phyloP scores from a whole-genome alignment of 2,329 filamentous ascomycete genomes.

The Fusarium clavum region DNA sequence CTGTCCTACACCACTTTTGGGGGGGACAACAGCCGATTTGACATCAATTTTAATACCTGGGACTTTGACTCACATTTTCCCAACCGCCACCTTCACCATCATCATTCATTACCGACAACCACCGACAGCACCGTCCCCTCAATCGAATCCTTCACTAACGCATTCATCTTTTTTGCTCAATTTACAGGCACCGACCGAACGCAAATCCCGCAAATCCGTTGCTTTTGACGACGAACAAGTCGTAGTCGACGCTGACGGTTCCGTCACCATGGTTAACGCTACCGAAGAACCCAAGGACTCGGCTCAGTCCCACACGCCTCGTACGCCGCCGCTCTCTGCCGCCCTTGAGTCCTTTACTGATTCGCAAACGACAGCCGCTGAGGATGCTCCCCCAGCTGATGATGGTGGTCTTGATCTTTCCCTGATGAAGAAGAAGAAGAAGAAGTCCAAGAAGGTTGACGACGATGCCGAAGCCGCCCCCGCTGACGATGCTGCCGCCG shows the following conservation, averaged over 20 bases:
- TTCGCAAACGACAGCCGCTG: constrained; percentile 56
- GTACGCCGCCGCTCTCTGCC: constrained; percentile 71
- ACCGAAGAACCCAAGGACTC: constrained; percentile 81
- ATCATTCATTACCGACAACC: constrained; percentile 12
- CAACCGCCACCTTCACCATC: constrained; percentile 40
- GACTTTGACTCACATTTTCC: constrained; percentile 48
- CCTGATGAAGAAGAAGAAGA: constrained; percentile 87
- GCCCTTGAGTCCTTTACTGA: constrained; percentile 68
- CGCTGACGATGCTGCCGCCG: constrained; percentile 50
- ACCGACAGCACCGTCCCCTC: constrained; percentile 15
- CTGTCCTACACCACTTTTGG: constrained; percentile 40
- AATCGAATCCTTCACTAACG: constrained; percentile 28
- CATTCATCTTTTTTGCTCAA: constrained; percentile 29
- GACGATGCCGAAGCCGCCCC: constrained; percentile 58
- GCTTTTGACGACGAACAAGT: constrained; percentile 89
- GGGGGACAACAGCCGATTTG: constrained; percentile 32
- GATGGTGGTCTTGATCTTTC: constrained; percentile 68
- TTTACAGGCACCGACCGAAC: constrained; percentile 56
- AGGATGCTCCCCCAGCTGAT: constrained; percentile 59
- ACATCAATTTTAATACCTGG: constrained; percentile 32
- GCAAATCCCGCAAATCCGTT: constrained; percentile 90
- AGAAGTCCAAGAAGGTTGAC: constrained; percentile 58
- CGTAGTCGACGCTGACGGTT: constrained; percentile 90
- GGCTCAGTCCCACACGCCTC: constrained; percentile 80
- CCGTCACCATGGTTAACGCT: constrained; percentile 80